Conservation (phyloP, 345 rosid genomes). For the Citropsis articulata region DNA sequence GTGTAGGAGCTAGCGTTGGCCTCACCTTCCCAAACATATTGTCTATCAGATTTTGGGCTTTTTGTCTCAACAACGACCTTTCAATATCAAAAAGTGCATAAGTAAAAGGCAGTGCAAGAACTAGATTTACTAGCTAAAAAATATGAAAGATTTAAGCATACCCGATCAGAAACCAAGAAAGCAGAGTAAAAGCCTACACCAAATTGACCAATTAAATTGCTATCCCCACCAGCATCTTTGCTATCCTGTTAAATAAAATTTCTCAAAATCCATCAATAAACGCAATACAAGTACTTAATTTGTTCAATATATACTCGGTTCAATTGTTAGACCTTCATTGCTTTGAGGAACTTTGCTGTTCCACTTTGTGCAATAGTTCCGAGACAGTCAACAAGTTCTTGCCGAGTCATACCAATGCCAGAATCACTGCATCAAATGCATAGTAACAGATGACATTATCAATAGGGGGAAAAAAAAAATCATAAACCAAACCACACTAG, state of each 20-base stretch:
- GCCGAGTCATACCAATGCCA: conserved; percentile 95
- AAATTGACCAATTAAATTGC: conserved; percentile 92
- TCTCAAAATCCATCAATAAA: conserved; percentile 16
- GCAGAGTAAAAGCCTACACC: conserved; percentile 99
- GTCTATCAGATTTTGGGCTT: conserved; percentile 90
- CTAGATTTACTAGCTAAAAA: background rate
- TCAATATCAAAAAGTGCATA: conserved; percentile 3
- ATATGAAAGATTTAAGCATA: conserved; percentile 19
- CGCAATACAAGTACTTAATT: background rate
- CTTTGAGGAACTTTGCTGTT: conserved; percentile 91
- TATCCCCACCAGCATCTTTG: conserved; percentile 77
- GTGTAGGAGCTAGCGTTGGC: conserved; percentile 83
- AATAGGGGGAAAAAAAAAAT: background rate
- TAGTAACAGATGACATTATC: conserved; percentile 1
- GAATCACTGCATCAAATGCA: conserved; percentile 57
- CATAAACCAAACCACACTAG: background rate
- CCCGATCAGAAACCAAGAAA: conserved; percentile 87
- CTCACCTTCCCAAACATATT: conserved; percentile 95
- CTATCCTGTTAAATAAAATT: conserved; percentile 58
- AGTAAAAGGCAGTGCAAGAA: background rate
- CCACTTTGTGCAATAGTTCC: conserved; percentile 99
- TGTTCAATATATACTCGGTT: background rate
- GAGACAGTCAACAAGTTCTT: conserved; percentile 92
- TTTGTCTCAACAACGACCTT: conserved; percentile 87
- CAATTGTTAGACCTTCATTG: conserved; percentile 61